Evolutionary conservation across 495 filamentous ascomycete genomes (phyloP), one percentile per base, ranked within the genome.

Genomic region (Penicillium waksmanii): DNA sequence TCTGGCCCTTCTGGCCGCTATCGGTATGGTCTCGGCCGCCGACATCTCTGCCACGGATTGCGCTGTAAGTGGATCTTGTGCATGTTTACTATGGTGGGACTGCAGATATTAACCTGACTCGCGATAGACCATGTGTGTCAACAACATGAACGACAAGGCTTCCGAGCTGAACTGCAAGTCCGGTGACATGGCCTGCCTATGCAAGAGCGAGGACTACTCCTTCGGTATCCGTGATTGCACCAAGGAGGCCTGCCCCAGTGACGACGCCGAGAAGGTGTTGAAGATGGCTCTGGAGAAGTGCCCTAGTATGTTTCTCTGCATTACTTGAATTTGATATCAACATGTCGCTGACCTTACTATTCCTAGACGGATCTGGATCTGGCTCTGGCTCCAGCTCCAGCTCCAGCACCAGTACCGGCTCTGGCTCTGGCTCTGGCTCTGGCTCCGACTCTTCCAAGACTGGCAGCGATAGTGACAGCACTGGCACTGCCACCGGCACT

Each of bases 211-310:
- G 38, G 66, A 91, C 81, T 96, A 92, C 73, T 70, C 73, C 58
- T 89, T 85, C 67, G 92, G 92, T 68, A 79, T 96, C 58, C 87
- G 84, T 49, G 92, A 96, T 77, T 96, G 92, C 82, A 83, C 89
- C 52, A 71, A 77, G 56, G 71, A 88, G 74, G 80, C 83, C 51
- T 96, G 92, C 79, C 71, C 74, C 13, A 66, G 72, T 15, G 77
- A 77, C 56, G 76, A 82, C 53, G 67, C 74, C 11, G 59, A 57
- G 23, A 70, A 71, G 56, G 76, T 76, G 12, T 48, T 79, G 34
- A 25, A 66, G 12, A 64, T 66, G 71, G 81, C 76, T 53, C 60
- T 72, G 51, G 71, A 66, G 31, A 52, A 70, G 56, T 76, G 73
- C 72, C 67, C 76, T 61, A 64, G 66, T 60, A 61, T 12, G 66